A percentile compares a stretch with the other conserved stretches of the same genome.
These are phyloP conservation scores for Rosellinia necatrix DNA, from an alignment of 2,329 filamentous ascomycete genomes.

Conservation along the genomic window DNA sequence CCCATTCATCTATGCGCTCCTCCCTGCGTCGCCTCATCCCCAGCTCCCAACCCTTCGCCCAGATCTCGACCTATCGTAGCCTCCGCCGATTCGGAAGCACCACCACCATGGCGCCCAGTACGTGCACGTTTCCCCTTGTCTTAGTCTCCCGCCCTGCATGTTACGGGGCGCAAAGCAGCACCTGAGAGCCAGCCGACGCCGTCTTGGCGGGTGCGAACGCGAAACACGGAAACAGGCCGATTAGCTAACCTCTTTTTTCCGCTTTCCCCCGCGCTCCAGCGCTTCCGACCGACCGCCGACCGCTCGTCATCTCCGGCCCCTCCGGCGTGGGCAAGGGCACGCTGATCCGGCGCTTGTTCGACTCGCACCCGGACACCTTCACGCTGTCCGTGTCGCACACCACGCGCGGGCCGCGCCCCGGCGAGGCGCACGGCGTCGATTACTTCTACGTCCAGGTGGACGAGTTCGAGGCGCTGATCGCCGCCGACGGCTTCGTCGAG, in stretches of 20 bases:
- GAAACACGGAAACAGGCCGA: too few relatives aligned
- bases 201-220: background rate
- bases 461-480: constrained; percentile 70
- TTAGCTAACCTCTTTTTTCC: constrained; percentile 3
- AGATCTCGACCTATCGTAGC: constrained; percentile 18
- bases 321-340: constrained; percentile 83
- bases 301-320: constrained; percentile 79
- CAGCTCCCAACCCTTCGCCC: constrained; percentile 6
- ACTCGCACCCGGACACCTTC: constrained; percentile 55
- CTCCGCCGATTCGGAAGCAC: constrained; percentile 30
- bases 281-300: constrained; percentile 56
- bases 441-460: constrained; percentile 78
- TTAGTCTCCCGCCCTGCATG: background rate
- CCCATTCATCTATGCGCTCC: constrained; percentile 19
- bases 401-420: constrained; percentile 74
- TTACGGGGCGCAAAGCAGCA: background rate
- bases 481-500: constrained; percentile 79
- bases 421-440: constrained; percentile 76
- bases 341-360: constrained; percentile 73
- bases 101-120: constrained; percentile 43
- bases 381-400: constrained; percentile 72
- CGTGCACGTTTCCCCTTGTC: constrained; percentile 18
- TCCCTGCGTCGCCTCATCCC: constrained; percentile 12
- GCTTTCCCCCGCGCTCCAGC: constrained; percentile 16
- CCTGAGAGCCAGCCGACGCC: too few relatives aligned